Base-by-base conservation (phyloP, 306 rosid species). In the Cicer chorassanicum region DNA sequence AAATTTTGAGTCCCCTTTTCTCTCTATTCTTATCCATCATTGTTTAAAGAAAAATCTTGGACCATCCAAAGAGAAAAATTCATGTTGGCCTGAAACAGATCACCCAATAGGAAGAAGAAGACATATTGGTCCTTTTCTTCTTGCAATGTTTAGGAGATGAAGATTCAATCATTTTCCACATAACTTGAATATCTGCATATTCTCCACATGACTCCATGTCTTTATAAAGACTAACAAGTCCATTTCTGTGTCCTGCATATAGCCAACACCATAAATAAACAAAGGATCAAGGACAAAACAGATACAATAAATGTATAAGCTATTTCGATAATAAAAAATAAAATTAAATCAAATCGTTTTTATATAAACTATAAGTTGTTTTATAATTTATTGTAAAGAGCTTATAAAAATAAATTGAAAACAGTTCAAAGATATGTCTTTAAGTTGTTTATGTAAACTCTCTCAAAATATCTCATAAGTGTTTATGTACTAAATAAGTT, bases 161-260 rank as follows among this genome's bases (percentile, higher is more conserved):
- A 77, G 93, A 88, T 49, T 94, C 96, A 73, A 94, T 80, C 68
- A 94, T 91, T 85, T 85, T 84, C 98, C 97, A 93, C 98, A 93
- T 93, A 53, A 91, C 92, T 77, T 74, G 84, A 62, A 91, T 91
- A 80, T 93, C 98, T 82, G 42, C 83, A 79, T 90, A 90, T 76
- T 91, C 98, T 4, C 93, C 86, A 60, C 88, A 87, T 51, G 91
- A 88, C 55, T 91, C 93, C 83, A 91, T 83, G 69, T 93, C 97
- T 75, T 91, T 87, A 72, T 83, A 82, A 10, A 93, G 89, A 81
- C 44, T 76, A 41, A 84, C 60, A 63, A 91, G 86, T 66, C 90
- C 96, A 79, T 87, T 80, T 38, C 82, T 67, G 4, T 76, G 72
- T 66, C 89, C 95, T 88, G 86, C 84, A 55, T 88, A 82, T 84